Evolutionary conservation across 805 yeast genomes (phyloP).

Genomic region (Candida gorgasii): DNA sequence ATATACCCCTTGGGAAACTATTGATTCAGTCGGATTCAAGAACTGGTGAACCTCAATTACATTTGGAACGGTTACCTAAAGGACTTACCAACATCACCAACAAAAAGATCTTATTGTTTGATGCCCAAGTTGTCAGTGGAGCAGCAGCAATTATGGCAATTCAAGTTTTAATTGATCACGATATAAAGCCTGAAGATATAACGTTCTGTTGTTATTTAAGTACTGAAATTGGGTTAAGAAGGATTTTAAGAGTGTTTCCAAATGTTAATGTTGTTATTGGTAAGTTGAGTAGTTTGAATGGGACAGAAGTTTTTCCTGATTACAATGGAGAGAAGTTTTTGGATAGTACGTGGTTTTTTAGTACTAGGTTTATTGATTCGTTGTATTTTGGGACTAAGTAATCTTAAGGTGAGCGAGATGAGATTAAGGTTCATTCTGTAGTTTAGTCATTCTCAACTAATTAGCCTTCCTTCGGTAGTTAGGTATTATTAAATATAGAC

Average conservation of each 20-base stretch:
- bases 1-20: constrained; percentile 76
- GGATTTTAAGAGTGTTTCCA: constrained; percentile 76
- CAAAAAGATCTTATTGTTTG: constrained; percentile 65
- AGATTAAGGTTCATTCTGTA: no score
- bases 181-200: constrained; percentile 60
- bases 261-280: constrained; percentile 70
- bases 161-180: constrained; percentile 82
- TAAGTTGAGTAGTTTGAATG: constrained; percentile 49
- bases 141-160: constrained; percentile 95
- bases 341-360: constrained; percentile 59
- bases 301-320: constrained; percentile 14
- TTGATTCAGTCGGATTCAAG: constrained; percentile 82
- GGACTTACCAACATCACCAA: constrained; percentile 16
- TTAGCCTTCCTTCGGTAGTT: no score
- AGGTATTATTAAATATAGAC: no score
- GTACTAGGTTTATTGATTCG: constrained; percentile 70
- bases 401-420: no score
- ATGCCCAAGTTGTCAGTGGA: constrained; percentile 88
- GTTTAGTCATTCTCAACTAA: no score
- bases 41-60: constrained; percentile 94
- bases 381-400: constrained; percentile 69
- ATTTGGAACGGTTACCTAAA: constrained; percentile 71
- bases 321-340: constrained; percentile 41
- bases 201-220: constrained; percentile 70
- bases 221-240: constrained; percentile 74